Evolutionary conservation across 1,139 yeast genomes (phyloP).

Genomic region (Pichia sp.): DNA sequence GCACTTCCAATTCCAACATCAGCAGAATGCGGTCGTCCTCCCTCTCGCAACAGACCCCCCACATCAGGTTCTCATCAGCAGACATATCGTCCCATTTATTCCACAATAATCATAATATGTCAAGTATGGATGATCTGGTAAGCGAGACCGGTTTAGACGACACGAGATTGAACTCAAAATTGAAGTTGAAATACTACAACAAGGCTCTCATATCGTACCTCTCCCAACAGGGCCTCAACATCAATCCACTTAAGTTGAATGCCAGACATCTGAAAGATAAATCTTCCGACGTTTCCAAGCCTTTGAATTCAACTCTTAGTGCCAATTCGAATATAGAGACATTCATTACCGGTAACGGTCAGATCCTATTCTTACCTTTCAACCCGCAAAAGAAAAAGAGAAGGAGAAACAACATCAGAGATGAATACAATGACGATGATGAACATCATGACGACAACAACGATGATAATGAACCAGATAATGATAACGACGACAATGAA

Average conservation of each 20-base stretch:
- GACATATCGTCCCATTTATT: no score
- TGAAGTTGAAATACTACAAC: slow-evolving; percentile 27
- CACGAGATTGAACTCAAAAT: slow-evolving; percentile 5
- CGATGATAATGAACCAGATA: slow-evolving; percentile 17
- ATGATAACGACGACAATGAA: slow-evolving; percentile 17
- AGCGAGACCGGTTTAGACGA: slow-evolving; percentile 24
- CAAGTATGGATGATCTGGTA: slow-evolving; percentile 28
- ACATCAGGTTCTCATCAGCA: neutral
- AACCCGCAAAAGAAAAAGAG: slow-evolving; percentile 30
- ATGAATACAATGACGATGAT: slow-evolving; percentile 26
- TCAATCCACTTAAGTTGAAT: slow-evolving; percentile 27
- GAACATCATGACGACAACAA: slow-evolving; percentile 29
- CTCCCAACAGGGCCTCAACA: slow-evolving; percentile 29
- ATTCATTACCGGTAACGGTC: slow-evolving; percentile 33
- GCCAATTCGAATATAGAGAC: slow-evolving; percentile 22
- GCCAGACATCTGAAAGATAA: slow-evolving; percentile 15
- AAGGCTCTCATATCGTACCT: slow-evolving; percentile 26
- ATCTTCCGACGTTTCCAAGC: slow-evolving; percentile 4
- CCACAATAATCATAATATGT: slow-evolving; percentile 7
- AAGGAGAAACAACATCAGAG: slow-evolving; percentile 18
- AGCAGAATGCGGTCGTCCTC: no score
- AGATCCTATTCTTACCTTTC: slow-evolving; percentile 32
- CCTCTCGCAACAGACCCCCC: neutral
- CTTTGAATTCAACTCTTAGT: slow-evolving; percentile 8
- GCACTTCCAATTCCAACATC: no score